phyloP scores from a whole-genome alignment of 768 basidiomycete species.

The Boletus patriciae region DNA sequence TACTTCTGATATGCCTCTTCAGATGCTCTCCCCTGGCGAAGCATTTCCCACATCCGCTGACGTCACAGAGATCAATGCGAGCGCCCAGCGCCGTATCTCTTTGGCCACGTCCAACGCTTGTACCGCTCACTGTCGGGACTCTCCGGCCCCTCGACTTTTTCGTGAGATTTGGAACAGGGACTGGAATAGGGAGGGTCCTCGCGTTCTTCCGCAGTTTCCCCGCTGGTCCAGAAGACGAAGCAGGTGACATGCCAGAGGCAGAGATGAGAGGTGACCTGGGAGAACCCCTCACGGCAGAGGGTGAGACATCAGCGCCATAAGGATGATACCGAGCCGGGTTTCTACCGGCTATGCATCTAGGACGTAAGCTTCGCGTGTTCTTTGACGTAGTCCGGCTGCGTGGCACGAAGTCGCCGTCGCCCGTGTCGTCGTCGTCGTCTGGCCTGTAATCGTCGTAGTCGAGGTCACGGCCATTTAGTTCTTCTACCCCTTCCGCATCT shows the following conservation, averaged over 20 bases:
- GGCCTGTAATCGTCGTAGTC: constrained; percentile 34
- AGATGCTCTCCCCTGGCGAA: constrained; percentile 89
- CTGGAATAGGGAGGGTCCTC: constrained; percentile 50
- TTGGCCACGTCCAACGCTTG: constrained; percentile 30
- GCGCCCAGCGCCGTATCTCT: constrained; percentile 40
- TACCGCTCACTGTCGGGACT: constrained; percentile 52
- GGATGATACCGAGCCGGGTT: constrained; percentile 36
- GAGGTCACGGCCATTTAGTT: constrained; percentile 20
- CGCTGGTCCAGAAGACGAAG: constrained; percentile 24
- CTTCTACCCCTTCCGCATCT: constrained; percentile 30
- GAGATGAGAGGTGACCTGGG: constrained; percentile 34
- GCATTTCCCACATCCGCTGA: constrained; percentile 82
- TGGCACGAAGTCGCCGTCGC: constrained; percentile 37
- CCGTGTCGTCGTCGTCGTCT: constrained; percentile 32
- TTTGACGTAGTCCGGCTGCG: constrained; percentile 36
- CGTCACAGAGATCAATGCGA: constrained; percentile 71
- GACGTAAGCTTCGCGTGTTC: constrained; percentile 39
- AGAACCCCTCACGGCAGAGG: constrained; percentile 32
- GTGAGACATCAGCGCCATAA: constrained; percentile 29
- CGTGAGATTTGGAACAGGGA: constrained; percentile 66
- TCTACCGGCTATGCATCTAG: constrained; percentile 35
- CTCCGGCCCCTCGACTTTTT: constrained; percentile 70
- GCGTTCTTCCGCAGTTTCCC: constrained; percentile 35
- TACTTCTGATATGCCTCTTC: constrained; percentile 84
- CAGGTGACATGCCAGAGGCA: constrained; percentile 29